Percentiles rank a stretch among this genome's conserved stretches.
phyloP scores from a whole-genome alignment of 495 filamentous ascomycete species.

The Apodospora peruviana region DNA sequence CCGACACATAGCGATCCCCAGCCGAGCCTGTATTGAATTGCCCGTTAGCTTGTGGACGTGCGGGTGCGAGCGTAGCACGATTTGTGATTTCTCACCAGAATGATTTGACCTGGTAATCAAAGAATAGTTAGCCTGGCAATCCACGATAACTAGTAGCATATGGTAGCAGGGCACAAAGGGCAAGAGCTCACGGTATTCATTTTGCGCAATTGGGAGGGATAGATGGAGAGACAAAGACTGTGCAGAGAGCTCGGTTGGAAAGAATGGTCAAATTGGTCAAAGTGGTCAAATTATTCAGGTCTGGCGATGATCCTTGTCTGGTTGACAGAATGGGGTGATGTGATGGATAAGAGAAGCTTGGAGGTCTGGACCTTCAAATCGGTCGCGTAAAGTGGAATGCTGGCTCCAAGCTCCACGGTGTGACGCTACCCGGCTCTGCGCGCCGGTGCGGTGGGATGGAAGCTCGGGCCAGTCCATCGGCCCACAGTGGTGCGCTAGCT shows the following conservation, averaged over 20 bases:
- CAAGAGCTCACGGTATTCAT: conserved; percentile 24
- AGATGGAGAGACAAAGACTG: neutral
- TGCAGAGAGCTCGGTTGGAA: neutral
- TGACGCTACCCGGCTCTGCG: too few relatives aligned
- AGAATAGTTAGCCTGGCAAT: neutral
- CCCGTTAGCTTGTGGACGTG: conserved; percentile 7
- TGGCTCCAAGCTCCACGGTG: neutral
- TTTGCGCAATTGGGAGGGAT: neutral
- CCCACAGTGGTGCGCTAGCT: too few relatives aligned
- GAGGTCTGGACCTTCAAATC: neutral
- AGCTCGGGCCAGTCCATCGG: neutral
- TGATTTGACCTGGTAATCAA: conserved; percentile 46
- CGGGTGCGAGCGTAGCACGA: neutral
- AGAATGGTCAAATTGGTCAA: neutral
- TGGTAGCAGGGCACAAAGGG: neutral
- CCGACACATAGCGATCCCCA: conserved; percentile 82
- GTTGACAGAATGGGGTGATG: conserved; percentile 21
- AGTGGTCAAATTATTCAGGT: neutral
- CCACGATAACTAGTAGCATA: neutral
- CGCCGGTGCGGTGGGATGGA: too few relatives aligned
- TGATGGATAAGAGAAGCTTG: conserved; percentile 18
- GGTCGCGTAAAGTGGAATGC: neutral
- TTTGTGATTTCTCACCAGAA: conserved; percentile 45
- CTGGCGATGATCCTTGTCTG: neutral
- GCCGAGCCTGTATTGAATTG: conserved; percentile 54